A percentile compares a stretch with the other conserved stretches of the same genome.
These are phyloP conservation scores for Ramicandelaber brevisporus DNA, from an alignment of 192 early-diverging fungal species.

Conservation along the genomic window DNA sequence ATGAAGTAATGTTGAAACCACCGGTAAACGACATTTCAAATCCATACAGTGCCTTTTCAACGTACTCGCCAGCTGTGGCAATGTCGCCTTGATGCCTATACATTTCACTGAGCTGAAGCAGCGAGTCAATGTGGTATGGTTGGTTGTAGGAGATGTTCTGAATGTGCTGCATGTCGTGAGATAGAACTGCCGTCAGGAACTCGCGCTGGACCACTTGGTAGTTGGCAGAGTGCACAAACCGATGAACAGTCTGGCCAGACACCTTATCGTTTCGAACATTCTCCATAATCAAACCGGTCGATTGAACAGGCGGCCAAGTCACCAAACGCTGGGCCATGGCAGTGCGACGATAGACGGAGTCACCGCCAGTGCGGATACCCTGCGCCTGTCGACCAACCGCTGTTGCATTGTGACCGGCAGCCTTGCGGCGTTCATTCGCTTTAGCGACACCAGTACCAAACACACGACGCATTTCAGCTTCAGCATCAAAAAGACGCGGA, in stretches of 20 bases:
- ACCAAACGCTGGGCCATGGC: slow-evolving; percentile 14
- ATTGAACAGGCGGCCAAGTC: slow-evolving; percentile 17
- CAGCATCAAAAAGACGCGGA: slow-evolving; percentile 42
- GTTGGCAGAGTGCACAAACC: slow-evolving; percentile 34
- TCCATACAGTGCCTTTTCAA: slow-evolving; percentile 72
- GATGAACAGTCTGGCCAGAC: slow-evolving; percentile 17
- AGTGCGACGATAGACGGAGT: slow-evolving; percentile 22
- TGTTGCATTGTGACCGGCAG: slow-evolving; percentile 3
- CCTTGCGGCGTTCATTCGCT: slow-evolving; percentile 1
- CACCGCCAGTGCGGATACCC: slow-evolving; percentile 40
- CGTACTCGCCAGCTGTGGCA: slow-evolving; percentile 46
- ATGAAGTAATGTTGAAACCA: slow-evolving; percentile 40
- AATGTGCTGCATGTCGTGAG: slow-evolving; percentile 48
- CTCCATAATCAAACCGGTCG: slow-evolving; percentile 14
- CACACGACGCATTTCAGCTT: slow-evolving; percentile 67
- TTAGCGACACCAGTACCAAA: slow-evolving; percentile 73
- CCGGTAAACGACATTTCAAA: slow-evolving; percentile 64
- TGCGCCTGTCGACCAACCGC: slow-evolving; percentile 8
- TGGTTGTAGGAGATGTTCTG: slow-evolving; percentile 33
- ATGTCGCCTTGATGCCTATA: slow-evolving; percentile 67
- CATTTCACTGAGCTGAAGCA: slow-evolving; percentile 67
- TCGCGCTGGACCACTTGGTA: slow-evolving; percentile 51
- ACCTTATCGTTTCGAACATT: slow-evolving; percentile 8
- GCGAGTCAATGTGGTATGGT: slow-evolving; percentile 72
- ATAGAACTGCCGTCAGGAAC: slow-evolving; percentile 44